A percentile compares a stretch with the other conserved stretches of the same genome.
Evolutionary conservation across 169 alveolate species (phyloP).

Genomic region (Besnoitia besnoiti): DNA sequence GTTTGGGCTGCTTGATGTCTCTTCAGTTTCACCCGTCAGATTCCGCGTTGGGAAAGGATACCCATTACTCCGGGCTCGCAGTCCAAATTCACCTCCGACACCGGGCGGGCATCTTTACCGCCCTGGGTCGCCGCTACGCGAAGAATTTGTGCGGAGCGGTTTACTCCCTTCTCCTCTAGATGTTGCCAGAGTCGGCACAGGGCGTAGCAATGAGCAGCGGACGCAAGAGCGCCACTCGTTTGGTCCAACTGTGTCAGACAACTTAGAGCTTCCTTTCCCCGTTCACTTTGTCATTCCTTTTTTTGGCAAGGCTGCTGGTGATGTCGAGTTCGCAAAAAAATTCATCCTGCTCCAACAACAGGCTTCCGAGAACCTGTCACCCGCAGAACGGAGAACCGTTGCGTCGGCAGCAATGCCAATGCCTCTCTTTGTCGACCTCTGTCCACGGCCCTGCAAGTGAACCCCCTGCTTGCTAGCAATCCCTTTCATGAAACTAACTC

Average conservation of each 20-base stretch:
- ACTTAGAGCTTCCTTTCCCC: neutral
- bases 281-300: neutral
- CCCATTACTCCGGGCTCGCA: neutral
- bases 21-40: neutral
- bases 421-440: slow-evolving; percentile 24
- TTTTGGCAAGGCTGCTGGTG: slow-evolving; percentile 5
- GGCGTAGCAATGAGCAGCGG: neutral
- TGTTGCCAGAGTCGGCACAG: neutral
- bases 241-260: neutral
- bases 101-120: neutral
- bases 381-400: neutral
- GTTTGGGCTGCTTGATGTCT: no score
- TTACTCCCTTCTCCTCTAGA: neutral
- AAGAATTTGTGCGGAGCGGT: neutral
- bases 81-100: neutral
- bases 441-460: slow-evolving; percentile 4
- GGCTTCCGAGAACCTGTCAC: neutral
- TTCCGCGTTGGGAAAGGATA: neutral
- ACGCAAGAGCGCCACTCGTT: neutral
- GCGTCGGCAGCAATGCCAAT: neutral
- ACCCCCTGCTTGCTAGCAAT: no score
- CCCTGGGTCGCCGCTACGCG: neutral
- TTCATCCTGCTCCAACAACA: neutral
- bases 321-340: neutral
- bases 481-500: no score